Base-by-base conservation (phyloP, 371 early-diverging fungal species). In the Mucor velutinosus region DNA sequence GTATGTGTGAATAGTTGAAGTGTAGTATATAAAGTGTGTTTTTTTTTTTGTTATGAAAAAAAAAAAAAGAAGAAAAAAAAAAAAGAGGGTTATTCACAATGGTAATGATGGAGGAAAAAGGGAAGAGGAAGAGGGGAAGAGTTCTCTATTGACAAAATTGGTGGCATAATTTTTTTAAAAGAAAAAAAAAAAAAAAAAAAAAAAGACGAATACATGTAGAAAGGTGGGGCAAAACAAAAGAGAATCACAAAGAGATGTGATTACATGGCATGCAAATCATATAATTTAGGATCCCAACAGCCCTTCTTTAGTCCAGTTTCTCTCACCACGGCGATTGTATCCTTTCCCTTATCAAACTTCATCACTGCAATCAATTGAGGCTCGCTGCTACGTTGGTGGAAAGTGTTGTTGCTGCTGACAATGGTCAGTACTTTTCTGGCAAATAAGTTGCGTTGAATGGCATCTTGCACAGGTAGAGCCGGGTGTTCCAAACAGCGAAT, bases 401-500 rank as follows among this genome's bases (percentile, higher is more conserved):
- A 58, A 0, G 12, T n/a, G 5, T 62, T 65, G 32, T 60, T 49
- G 23, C 56, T 53, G 17, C 37, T 62, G 8, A 60, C 62, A 21
- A 71, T 64, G 0, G 58, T 41, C 15, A 74, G 56, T 19, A 74
- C 79, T 14, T 69, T 62, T 33, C 71, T 68, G 1, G 77, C 82
- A 69, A 81, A 77, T 21, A 63, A 62, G 19, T 68, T 70, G 8
- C 82, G 69, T 33, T 78, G 76, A 27, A 81, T 69, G 7, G 64
- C 68, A 39, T 76, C 76, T 23, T 76, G 79, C 11, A 76, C 77
- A 23, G 76, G 69, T 21, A 81, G 61, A 14, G 70, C 69, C 7
- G 63, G 63, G 60, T 78, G 77, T 55, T 81, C 82, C 29, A 81
- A 43, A 49, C 79, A 78, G 8, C 72, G 72, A 45, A 75, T 77